Evolutionary conservation across 2,329 filamentous ascomycete species (phyloP).

Genomic region (Nigrograna mackinnonii): DNA sequence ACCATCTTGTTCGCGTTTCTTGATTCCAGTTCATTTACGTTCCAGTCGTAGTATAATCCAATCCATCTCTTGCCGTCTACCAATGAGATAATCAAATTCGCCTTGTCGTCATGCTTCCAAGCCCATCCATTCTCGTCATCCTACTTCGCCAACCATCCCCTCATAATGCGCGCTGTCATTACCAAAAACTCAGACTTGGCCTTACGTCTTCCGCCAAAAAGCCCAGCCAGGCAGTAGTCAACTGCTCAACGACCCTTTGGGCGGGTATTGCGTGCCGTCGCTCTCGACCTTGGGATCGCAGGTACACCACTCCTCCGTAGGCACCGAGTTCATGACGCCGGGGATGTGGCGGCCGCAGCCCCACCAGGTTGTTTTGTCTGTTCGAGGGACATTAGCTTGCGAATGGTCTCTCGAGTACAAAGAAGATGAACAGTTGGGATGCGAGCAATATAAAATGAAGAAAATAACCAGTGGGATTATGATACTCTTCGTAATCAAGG

Average conservation of each 20-base stretch:
- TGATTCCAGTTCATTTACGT: too few species aligned
- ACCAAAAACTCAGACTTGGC: too few species aligned
- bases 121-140: too few species aligned
- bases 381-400: neutral
- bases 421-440: neutral
- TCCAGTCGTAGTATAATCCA: too few species aligned
- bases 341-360: conserved; percentile 67
- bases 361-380: conserved; percentile 65
- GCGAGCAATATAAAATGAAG: neutral
- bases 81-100: too few species aligned
- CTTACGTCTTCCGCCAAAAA: neutral
- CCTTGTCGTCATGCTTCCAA: too few species aligned
- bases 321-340: conserved; percentile 63
- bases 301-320: conserved; percentile 63
- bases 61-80: too few species aligned
- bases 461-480: too few species aligned
- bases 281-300: conserved; percentile 67
- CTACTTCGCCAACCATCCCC: too few species aligned
- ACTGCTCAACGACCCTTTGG: conserved; percentile 43
- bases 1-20: too few species aligned
- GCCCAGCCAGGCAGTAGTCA: neutral
- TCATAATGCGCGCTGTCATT: too few species aligned
- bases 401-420: neutral
- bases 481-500: too few species aligned
- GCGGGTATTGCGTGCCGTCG: conserved; percentile 66